Base-by-base conservation (phyloP, 768 basidiomycete species). In the Symmetrospora coprosmae region DNA sequence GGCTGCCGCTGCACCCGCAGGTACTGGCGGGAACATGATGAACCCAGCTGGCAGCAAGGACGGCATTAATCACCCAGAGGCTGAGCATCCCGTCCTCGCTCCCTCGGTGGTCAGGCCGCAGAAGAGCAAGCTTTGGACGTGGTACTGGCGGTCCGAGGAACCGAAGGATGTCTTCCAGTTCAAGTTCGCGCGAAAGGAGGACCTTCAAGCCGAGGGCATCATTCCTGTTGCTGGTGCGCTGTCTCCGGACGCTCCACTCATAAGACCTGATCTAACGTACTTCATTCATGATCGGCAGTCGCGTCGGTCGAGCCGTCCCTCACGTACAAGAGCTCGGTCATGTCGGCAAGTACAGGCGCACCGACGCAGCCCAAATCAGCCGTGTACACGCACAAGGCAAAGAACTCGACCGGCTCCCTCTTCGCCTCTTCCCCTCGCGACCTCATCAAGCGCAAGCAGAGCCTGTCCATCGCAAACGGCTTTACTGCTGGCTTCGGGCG, bases 61-160 rank as follows among this genome's bases (percentile, higher is more conserved):
- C 8, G 49, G 49, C 25, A 34, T 34, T 11, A 34, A 50, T 19
- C 4, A 30, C 23, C 31, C 23, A 9, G 7, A 50, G 2, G 23
- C 14, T 4, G 16, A 30, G 5, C 55, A 58, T 47, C 55, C 55
- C 37, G 55, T 58, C 7, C 41, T 58, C 13, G 55, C 55, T 14
- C 55, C 55, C 16, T 43, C 55, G 13, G 46, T 43, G 30, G 46
- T 43, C 31, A 39, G 55, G 2, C 55, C 55, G 9, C 28, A 31
- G 19, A 43, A 25, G 9, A 45, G 41, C 31, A 58, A 58, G 31
- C 43, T 58, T 23, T 58, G 55, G 55, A 58, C 55, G 30, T 58
- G 55, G 55, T 58, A 58, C 31, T 58, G 55, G 55, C 23, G 55
- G 28, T 39, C 43, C 37, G 55, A 58, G 19, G 40, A 43, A 35